Percentiles rank a stretch among this genome's conserved stretches.
phyloP scores from a whole-genome alignment of 2,329 filamentous ascomycete species.

The Lachnellula arida region DNA sequence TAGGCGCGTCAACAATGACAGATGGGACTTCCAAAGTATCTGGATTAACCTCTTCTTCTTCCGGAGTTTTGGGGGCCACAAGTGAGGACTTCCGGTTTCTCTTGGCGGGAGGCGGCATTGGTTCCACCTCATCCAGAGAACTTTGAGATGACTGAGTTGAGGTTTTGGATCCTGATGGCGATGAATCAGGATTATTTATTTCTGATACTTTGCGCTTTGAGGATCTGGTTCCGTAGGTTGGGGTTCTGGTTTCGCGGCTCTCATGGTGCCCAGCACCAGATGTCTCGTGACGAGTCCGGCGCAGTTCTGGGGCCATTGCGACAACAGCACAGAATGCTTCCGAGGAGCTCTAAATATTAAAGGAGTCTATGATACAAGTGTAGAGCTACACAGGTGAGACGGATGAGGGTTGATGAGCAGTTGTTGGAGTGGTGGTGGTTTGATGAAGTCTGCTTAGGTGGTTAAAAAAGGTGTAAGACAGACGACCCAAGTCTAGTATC shows the following conservation, averaged over 20 bases:
- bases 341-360: neutral
- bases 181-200: conserved; percentile 11
- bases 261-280: conserved; percentile 10
- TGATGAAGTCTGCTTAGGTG: conserved; percentile 5
- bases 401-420: neutral
- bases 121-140: conserved; percentile 13
- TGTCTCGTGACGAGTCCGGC: conserved; percentile 21
- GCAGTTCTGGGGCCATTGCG: conserved; percentile 17
- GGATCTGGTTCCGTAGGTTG: conserved; percentile 17
- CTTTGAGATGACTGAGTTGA: conserved; percentile 16
- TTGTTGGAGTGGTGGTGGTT: neutral
- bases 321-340: neutral
- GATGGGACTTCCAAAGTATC: conserved; percentile 5
- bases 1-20: conserved; percentile 10
- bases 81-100: conserved; percentile 10
- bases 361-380: neutral
- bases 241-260: conserved; percentile 9
- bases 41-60: conserved; percentile 1
- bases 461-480: conserved; percentile 8
- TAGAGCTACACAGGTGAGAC: neutral
- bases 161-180: conserved; percentile 9
- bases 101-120: conserved; percentile 15
- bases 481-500: neutral
- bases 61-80: conserved; percentile 10
- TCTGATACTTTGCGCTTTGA: conserved; percentile 24